Evolutionary conservation across 2,329 filamentous ascomycete genomes (phyloP).

Genomic region (Colletotrichum aenigma): DNA sequence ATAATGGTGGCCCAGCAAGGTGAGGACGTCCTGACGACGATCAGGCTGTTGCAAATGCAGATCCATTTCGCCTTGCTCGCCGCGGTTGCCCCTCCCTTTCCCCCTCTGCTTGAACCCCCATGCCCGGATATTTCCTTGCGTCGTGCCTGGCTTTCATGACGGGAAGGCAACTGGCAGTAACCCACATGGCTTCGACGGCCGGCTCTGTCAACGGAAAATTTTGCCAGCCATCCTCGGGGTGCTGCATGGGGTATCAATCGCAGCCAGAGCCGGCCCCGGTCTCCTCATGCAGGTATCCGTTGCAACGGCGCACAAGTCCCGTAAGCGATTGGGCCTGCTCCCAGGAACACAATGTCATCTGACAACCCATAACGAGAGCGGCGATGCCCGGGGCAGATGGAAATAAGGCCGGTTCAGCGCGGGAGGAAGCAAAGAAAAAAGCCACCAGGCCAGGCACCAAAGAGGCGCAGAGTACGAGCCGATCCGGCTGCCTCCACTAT

Average conservation of each 20-base stretch:
- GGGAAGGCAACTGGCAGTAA: background rate
- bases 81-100: background rate
- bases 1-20: background rate
- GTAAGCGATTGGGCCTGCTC: constrained; percentile 12
- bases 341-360: constrained; percentile 17
- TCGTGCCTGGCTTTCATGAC: constrained; percentile 2
- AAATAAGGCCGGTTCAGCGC: background rate
- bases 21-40: background rate
- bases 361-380: background rate
- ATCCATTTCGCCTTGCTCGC: background rate
- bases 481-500: constrained; percentile 8
- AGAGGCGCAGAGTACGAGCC: constrained; percentile 10
- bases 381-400: background rate
- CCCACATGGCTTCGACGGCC: constrained; percentile 13
- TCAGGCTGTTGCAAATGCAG: constrained; percentile 8
- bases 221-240: constrained; percentile 7
- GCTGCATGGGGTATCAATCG: constrained; percentile 3
- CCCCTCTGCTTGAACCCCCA: background rate
- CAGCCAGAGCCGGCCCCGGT: constrained; percentile 9
- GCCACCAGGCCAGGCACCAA: background rate
- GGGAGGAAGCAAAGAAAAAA: background rate
- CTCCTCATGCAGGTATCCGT: constrained; percentile 5
- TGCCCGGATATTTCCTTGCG: background rate
- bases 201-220: constrained; percentile 12
- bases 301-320: background rate